Base-by-base conservation (phyloP, 805 yeast genomes). In the Candida stauntonica region DNA sequence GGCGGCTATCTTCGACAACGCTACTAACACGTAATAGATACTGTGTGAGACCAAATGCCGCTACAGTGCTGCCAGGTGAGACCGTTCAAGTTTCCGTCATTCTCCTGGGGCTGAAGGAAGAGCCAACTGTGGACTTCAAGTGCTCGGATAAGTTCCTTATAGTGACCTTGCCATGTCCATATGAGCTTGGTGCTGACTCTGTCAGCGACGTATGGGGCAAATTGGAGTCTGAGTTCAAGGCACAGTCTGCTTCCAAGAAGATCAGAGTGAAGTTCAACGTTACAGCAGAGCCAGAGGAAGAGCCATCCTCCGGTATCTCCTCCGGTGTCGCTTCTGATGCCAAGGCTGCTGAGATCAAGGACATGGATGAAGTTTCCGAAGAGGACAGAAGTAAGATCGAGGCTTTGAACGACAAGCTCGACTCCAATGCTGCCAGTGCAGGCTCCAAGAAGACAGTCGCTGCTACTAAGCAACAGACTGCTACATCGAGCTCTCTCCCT, bases 11-110 rank as follows among this genome's bases (percentile, higher is more conserved):
- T n/a, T n/a, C n/a, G n/a, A n/a, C n/a, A n/a, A n/a, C n/a, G n/a
- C n/a, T 35, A 39, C 42, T 41, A 38, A 46, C 51, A 28, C 12
- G 27, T 18, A 19, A 27, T 15, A 45, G 49, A 17, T 45, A 89
- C 70, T 86, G 96, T 63, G 98, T 93, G 36, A 82, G 96, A 66
- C 99, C 99, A 46, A 93, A 89, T 62, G 91, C 97, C 43, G 78
- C 93, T 13, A 62, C 82, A 26, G 70, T 93, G 41, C 70, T 69
- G 20, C 89, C 98, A 12, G 93, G 94, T 26, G 75, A 76, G 48
- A 61, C 79, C 17, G 64, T 80, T 37, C 77, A 83, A 39, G 85
- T 93, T 37, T 76, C 89, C 33, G 81, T 93, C 53, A 86, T 87
- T 53, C 78, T 87, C 46, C 89, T 89, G 64, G 96, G 95, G 13